Percentiles rank a stretch among this genome's conserved stretches.
Conservation (phyloP, 495 filamentous ascomycete species). For the Delitschia confertaspora region DNA sequence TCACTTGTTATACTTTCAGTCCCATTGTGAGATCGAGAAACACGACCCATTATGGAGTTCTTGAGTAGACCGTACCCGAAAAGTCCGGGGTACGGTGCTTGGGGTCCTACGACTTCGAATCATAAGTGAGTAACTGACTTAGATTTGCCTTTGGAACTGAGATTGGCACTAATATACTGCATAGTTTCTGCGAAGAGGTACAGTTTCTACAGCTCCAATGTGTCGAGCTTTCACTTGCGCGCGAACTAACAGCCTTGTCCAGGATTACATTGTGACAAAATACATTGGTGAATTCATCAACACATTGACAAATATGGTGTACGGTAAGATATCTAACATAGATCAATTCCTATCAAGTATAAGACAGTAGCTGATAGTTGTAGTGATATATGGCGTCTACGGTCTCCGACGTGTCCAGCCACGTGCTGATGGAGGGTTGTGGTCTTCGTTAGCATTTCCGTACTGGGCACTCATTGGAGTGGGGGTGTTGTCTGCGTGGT, state of each 20-base stretch:
- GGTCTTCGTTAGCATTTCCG: constrained; percentile 31
- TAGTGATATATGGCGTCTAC: constrained; percentile 24
- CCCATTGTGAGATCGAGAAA: too few relatives aligned
- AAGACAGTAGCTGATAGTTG: too few relatives aligned
- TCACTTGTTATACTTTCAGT: too few relatives aligned
- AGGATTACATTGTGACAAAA: constrained; percentile 47
- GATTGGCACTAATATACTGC: neutral
- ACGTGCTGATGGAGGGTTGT: constrained; percentile 14
- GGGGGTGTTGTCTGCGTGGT: constrained; percentile 45
- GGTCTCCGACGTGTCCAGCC: constrained; percentile 15
- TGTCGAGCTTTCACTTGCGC: neutral
- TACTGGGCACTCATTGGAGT: constrained; percentile 49
- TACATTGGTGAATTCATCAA: constrained; percentile 53
- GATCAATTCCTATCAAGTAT: too few relatives aligned
- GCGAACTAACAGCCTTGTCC: constrained; percentile 3
- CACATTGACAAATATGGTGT: constrained; percentile 45
- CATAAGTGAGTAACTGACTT: constrained; percentile 25
- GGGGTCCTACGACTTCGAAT: constrained; percentile 17
- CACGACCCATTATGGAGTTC: constrained; percentile 7
- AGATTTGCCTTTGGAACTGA: neutral
- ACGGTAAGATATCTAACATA: constrained; percentile 41
- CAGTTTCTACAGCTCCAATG: neutral
- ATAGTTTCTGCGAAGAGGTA: constrained; percentile 28
- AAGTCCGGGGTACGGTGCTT: constrained; percentile 11
- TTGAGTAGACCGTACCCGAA: constrained; percentile 10